Evolutionary conservation across 2,329 filamentous ascomycete species (phyloP), one percentile per base, ranked within the genome.

Genomic region (Lasiodiplodia theobromae): DNA sequence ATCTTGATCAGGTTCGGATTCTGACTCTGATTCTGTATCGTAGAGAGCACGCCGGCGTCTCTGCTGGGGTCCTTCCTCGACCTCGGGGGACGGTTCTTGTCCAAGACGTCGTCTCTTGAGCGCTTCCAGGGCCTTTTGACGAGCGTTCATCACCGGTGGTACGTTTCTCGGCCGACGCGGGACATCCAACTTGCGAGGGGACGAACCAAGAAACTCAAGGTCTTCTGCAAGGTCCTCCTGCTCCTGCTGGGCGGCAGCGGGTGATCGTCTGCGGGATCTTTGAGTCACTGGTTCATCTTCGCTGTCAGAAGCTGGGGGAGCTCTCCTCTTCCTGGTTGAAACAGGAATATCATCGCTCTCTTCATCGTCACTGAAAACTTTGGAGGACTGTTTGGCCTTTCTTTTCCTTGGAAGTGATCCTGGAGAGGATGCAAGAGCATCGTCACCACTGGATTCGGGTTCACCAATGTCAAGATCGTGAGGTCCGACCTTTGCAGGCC

Each of bases 221-320:
- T 85, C 83, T 63, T 84, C 81, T 47, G 80, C 76, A 12, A 85
- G 72, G 57, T 84, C 82, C 12, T 82, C 80, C 57, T 76, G 71
- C 57, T 81, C 79, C 58, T 77, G 75, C 53, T 75, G 71, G 0
- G 25, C 57, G 54, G 16, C 51, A 2, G 37, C 40, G 28, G 38
- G 52, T 21, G 69, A 40, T 12, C n/a, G 28, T 18, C 66, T 64
- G 69, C 70, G 23, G 69, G 68, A 34, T 16, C 53, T 25, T 18
- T 53, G 63, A 23, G 4, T 71, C 64, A 16, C 52, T 31, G 68
- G 68, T 31, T 71, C 70, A 49, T 70, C 34, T 23, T 70, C 66
- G 28, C 68, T 77, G 77, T 66, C 65, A 72, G 73, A 64, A 71
- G 71, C 71, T 18, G 71, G 71, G 38, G 70, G 67, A 5, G 71